These are phyloP conservation scores for Raffaelea deltoideospora DNA, from an alignment of 2,329 filamentous ascomycete species.

Conservation along the genomic window DNA sequence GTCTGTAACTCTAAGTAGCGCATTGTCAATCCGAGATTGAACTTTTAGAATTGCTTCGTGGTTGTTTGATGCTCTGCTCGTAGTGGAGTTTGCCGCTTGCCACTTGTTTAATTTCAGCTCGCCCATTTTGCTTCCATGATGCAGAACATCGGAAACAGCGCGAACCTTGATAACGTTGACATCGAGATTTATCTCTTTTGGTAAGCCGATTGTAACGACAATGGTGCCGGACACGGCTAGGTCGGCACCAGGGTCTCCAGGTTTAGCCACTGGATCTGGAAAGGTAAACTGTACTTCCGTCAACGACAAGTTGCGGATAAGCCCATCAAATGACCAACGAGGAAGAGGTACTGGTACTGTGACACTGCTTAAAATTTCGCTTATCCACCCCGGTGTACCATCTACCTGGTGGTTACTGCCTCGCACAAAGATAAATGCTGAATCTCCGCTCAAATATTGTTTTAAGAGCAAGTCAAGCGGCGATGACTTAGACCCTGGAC, in stretches of 20 bases:
- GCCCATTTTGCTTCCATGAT: slow-evolving; percentile 63
- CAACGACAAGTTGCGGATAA: slow-evolving; percentile 79
- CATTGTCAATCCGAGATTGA: slow-evolving; percentile 59
- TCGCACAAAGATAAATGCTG: slow-evolving; percentile 68
- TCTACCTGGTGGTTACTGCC: slow-evolving; percentile 54
- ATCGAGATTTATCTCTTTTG: slow-evolving; percentile 74
- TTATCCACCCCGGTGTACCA: slow-evolving; percentile 68
- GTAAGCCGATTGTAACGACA: slow-evolving; percentile 61
- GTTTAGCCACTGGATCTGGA: slow-evolving; percentile 66
- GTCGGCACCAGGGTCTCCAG: slow-evolving; percentile 53
- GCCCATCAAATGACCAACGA: slow-evolving; percentile 62
- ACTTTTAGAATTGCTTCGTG: slow-evolving; percentile 54
- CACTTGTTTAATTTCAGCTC: slow-evolving; percentile 65
- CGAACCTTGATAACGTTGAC: slow-evolving; percentile 63
- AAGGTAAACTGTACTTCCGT: slow-evolving; percentile 74
- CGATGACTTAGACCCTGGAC: slow-evolving; percentile 63
- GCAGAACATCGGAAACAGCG: slow-evolving; percentile 68
- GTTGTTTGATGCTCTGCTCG: slow-evolving; percentile 39
- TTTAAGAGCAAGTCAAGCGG: slow-evolving; percentile 72
- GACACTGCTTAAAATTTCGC: slow-evolving; percentile 63
- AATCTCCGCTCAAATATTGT: slow-evolving; percentile 66
- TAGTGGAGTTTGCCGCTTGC: slow-evolving; percentile 73
- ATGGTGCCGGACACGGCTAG: slow-evolving; percentile 76
- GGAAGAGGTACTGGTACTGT: slow-evolving; percentile 76
- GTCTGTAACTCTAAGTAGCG: slow-evolving; percentile 71